A percentile compares a stretch with the other conserved stretches of the same genome.
Conservation (phyloP, 2,329 filamentous ascomycete species). For the Aspergillus transmontanensis region DNA sequence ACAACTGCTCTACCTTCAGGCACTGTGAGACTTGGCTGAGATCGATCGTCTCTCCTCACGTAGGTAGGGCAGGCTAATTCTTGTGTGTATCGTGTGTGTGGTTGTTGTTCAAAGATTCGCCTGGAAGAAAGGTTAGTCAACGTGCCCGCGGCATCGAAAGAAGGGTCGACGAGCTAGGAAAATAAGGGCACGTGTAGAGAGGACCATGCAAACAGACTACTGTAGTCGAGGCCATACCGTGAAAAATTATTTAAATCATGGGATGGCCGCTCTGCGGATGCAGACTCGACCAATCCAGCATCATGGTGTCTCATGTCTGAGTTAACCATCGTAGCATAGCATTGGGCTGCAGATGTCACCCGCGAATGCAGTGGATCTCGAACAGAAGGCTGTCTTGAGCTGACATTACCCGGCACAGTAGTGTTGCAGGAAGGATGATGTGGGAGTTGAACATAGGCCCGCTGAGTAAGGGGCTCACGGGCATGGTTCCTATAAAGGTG, state of each 20-base stretch:
- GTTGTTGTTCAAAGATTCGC: slow-evolving; percentile 13
- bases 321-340: slow-evolving; percentile 18
- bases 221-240: slow-evolving; percentile 25
- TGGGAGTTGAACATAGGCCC: slow-evolving; percentile 13
- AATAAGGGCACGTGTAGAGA: not conserved
- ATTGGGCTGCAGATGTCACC: slow-evolving; percentile 15
- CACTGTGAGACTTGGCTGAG: slow-evolving; percentile 20
- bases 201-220: not conserved
- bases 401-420: slow-evolving; percentile 17
- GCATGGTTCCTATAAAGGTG: slow-evolving; percentile 17
- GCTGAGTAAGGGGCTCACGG: slow-evolving; percentile 20
- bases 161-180: not conserved
- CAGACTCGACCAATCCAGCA: slow-evolving; percentile 7
- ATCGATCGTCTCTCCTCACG: slow-evolving; percentile 25
- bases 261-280: slow-evolving; percentile 18
- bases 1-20: slow-evolving; percentile 27
- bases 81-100: slow-evolving; percentile 17
- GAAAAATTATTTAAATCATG: slow-evolving; percentile 16
- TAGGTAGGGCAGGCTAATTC: slow-evolving; percentile 29
- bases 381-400: slow-evolving; percentile 15
- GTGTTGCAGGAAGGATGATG: slow-evolving; percentile 16
- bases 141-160: slow-evolving; percentile 10
- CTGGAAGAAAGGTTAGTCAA: slow-evolving; percentile 21
- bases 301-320: slow-evolving; percentile 6
- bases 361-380: slow-evolving; percentile 15